Conservation (phyloP, 257 asterid genomes). For the Solanum sitiens region DNA sequence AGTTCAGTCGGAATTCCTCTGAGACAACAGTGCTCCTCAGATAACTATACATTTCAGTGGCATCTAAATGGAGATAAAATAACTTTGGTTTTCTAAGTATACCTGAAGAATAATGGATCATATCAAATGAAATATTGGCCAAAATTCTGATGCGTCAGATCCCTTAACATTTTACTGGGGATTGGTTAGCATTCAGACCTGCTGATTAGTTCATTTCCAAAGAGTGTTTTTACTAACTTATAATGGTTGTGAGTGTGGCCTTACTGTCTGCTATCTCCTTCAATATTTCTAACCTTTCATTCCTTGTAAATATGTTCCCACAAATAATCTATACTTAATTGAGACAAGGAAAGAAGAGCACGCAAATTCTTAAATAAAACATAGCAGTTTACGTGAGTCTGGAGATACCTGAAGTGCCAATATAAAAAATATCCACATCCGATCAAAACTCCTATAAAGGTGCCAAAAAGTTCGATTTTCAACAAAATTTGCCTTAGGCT, state of each 20-base stretch:
- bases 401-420: constrained; percentile 79
- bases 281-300: neutral
- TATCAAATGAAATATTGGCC: neutral
- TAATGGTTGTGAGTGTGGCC: neutral
- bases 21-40: neutral
- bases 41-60: neutral
- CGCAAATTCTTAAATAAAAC: neutral
- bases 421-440: constrained; percentile 88
- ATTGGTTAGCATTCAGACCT: neutral
- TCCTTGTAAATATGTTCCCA: neutral
- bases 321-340: neutral
- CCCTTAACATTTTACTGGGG: neutral
- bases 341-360: neutral
- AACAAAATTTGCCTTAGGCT: constrained; percentile 92
- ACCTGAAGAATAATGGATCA: neutral
- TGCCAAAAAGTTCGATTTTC: constrained; percentile 98
- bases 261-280: neutral
- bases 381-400: neutral
- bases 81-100: neutral
- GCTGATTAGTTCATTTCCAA: neutral
- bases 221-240: neutral
- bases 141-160: neutral
- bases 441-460: constrained; percentile 85
- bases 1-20: neutral
- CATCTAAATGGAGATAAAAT: neutral